Percentiles rank a stretch among this genome's conserved stretches.
These are phyloP conservation scores for Mycena indigotica DNA, from an alignment of 768 basidiomycete genomes.

Conservation along the genomic window DNA sequence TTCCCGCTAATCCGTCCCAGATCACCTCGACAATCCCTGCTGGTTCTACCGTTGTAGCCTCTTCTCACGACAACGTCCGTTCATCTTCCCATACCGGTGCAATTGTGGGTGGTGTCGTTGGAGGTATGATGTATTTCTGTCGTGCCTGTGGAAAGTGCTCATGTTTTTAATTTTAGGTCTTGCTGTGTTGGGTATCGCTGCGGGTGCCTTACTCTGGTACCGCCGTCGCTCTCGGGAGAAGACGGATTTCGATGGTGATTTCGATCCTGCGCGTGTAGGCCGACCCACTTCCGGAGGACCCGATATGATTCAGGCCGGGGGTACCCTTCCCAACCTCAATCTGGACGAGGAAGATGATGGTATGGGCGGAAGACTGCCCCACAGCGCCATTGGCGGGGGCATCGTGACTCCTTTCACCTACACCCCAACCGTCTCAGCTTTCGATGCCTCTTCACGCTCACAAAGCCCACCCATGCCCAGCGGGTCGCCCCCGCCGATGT, in stretches of 20 bases:
- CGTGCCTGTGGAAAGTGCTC: too few relatives aligned
- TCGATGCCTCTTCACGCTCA: conserved; percentile 14
- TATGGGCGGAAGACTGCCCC: conserved; percentile 17
- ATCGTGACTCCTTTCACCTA: conserved; percentile 21
- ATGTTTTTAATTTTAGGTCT: too few relatives aligned
- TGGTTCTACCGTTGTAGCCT: conserved; percentile 15
- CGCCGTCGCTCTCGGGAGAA: conserved; percentile 12
- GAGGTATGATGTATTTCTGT: conserved; percentile 24
- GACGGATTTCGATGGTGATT: conserved; percentile 19
- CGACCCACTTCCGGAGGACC: conserved; percentile 11
- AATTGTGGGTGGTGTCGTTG: conserved; percentile 42
- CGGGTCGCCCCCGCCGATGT: conserved; percentile 22
- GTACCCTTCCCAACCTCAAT: conserved; percentile 20
- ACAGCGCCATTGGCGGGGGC: conserved; percentile 12
- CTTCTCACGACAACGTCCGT: conserved; percentile 1
- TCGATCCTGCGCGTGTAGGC: conserved; percentile 22
- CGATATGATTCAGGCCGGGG: conserved; percentile 18
- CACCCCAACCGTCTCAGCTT: conserved; percentile 8
- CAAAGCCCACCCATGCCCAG: conserved; percentile 20
- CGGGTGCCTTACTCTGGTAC: conserved; percentile 10
- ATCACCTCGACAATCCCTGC: conserved; percentile 14
- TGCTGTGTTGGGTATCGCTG: conserved; percentile 21
- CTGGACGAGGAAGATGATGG: conserved; percentile 20
- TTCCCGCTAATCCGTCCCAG: conserved; percentile 2
- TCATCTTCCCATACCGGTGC: conserved; percentile 28